Evolutionary conservation across 2,329 filamentous ascomycete genomes (phyloP), one percentile per base, ranked within the genome.

Genomic region (Alternaria brassicicola): DNA sequence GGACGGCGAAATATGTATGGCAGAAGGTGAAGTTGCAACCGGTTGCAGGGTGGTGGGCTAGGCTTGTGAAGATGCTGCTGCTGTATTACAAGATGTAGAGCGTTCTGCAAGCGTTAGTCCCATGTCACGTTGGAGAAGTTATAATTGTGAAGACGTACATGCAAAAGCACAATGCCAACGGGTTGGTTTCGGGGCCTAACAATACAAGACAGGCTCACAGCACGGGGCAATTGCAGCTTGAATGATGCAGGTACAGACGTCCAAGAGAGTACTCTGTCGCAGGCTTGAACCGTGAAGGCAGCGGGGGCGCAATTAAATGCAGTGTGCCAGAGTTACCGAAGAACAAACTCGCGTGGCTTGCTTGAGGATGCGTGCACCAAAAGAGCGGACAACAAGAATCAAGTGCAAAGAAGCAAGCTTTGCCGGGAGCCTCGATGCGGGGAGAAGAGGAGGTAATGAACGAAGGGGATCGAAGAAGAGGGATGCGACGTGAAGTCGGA

Each of bases 381-480:
- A 76, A 72, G 72, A 76, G 73, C 66, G 74, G 72, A 75, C 71
- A 75, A 75, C 72, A 76, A 75, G 63, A 77, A 76, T 71, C 72
- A 76, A 76, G 58, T 53, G 71, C 71, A 71, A 71, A 67, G 73
- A 69, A 71, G 72, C 62, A 50, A 60, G 56, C 61, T 66, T 72
- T 73, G 65, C 63, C 71, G 54, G 59, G 62, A 62, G 55, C 70
- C 68, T 69, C 70, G 59, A 67, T 62, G 72, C 69, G 65, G 63
- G 54, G 61, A 73, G 69, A 77, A 74, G 63, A 66, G 61, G 65
- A 76, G 68, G 59, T 67, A 77, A 77, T 62, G 74, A 76, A 70
- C 63, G 73, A 73, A 72, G 52, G 43, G 62, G 67, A 67, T 59
- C 62, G 70, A 72, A 74, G 71, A 67, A 70, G 68, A 69, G 67